Base-by-base conservation (phyloP, 2,329 filamentous ascomycete genomes). In the Elsinoe perseae region DNA sequence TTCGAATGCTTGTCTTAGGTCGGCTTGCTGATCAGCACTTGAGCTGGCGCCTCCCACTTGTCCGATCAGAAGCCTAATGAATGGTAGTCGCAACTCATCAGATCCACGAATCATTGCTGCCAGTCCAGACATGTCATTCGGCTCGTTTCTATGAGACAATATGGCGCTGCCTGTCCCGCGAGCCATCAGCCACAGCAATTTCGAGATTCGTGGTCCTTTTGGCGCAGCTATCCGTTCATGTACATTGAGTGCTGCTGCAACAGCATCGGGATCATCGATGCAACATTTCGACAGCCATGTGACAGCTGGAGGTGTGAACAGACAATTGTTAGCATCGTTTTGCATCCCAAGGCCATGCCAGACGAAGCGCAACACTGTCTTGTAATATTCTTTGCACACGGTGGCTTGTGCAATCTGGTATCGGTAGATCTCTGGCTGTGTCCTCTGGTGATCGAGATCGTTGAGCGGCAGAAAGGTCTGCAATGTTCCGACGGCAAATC, bases 1-100 rank as follows among this genome's bases (percentile, higher is more conserved):
- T 43, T 73, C 67, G 50, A 77, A 65, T 6, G 70, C 70, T 28
- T 65, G 62, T 4, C 73, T 57, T 20, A 73, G 62, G 3, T 66
- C 64, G 14, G 58, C 60, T 66, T 2, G 70, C 60, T 12, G 76
- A 71, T 52, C 48, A 5, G 20, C 14, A 8, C 4, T 32, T 9
- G 48, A 28, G 9, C 18, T 52, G 16, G 48, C 30, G 5, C 48
- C 48, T 10, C 48, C 48, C 7, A 38, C 28, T n/a, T 52, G 48
- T 14, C 48, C 48, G 3, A 52, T 28, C 16, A 52, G 28, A 21
- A 52, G 48, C 5, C 48, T n/a, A 20, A 56, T 23, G 40, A 56
- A 56, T 7, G 53, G 53, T n/a, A 56, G 27, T 25, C 53, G 27
- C 30, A 56, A 27, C 12, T 56, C 53, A 23, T 56, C 42, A 4